Conservation (phyloP, 2,329 filamentous ascomycete species). For the Stachybotrys chlorohalonatus region DNA sequence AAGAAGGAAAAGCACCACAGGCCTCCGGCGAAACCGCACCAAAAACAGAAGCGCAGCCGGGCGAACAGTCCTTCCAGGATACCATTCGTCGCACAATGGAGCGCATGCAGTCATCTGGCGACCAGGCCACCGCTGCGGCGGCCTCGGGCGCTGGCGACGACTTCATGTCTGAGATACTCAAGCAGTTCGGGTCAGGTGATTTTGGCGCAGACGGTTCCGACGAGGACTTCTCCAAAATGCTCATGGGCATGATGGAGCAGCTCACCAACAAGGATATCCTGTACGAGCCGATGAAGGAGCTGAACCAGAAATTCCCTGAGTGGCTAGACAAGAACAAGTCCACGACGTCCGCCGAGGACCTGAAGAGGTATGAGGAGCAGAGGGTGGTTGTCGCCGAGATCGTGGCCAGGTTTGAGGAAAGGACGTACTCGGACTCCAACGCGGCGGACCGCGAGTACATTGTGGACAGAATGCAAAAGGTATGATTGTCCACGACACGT, state of each 20-base stretch:
- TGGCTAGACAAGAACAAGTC: slow-evolving; percentile 76
- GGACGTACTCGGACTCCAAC: slow-evolving; percentile 74
- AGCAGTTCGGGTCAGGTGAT: slow-evolving; percentile 62
- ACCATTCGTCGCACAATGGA: slow-evolving; percentile 93
- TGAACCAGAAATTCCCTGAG: slow-evolving; percentile 81
- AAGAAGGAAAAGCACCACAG: slow-evolving; percentile 9
- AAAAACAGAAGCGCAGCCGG: slow-evolving; percentile 24
- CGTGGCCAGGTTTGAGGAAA: slow-evolving; percentile 77
- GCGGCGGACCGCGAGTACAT: slow-evolving; percentile 80
- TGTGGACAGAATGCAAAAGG: slow-evolving; percentile 96
- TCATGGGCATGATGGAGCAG: slow-evolving; percentile 98
- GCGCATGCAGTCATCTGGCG: slow-evolving; percentile 83
- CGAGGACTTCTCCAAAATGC: slow-evolving; percentile 87
- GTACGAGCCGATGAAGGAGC: slow-evolving; percentile 97
- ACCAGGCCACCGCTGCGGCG: slow-evolving; percentile 73
- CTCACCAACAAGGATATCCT: slow-evolving; percentile 96
- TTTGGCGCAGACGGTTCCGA: slow-evolving; percentile 52
- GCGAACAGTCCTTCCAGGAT: slow-evolving; percentile 73
- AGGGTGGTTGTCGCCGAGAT: slow-evolving; percentile 74
- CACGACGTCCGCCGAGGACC: slow-evolving; percentile 58
- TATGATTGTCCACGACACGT: slow-evolving; percentile 28
- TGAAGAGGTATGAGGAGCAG: slow-evolving; percentile 75
- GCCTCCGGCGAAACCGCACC: slow-evolving; percentile 13
- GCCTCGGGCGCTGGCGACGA: slow-evolving; percentile 63
- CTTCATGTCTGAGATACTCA: slow-evolving; percentile 84